These are phyloP conservation scores for Hansenula sp. DNA, from an alignment of 1,139 yeast genomes.

Conservation along the genomic window DNA sequence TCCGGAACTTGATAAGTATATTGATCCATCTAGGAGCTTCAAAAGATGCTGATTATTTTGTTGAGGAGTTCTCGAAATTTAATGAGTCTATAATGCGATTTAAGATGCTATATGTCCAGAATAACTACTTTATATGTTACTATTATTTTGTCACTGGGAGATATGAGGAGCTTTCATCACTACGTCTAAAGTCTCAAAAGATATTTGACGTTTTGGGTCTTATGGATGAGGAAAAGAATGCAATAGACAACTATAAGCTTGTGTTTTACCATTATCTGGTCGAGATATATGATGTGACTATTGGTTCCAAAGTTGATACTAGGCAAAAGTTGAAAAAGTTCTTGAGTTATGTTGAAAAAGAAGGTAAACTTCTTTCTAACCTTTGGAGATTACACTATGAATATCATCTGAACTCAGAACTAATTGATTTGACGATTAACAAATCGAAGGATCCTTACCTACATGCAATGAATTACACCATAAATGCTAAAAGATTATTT, in stretches of 20 bases:
- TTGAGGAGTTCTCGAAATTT: slow-evolving; percentile 41
- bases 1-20: slow-evolving; percentile 32
- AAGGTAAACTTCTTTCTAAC: slow-evolving; percentile 17
- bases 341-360: slow-evolving; percentile 19
- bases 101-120: slow-evolving; percentile 10
- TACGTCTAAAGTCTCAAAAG: slow-evolving; percentile 10
- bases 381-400: slow-evolving; percentile 27
- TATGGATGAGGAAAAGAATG: slow-evolving; percentile 23
- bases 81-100: slow-evolving; percentile 24
- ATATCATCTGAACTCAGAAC: slow-evolving; percentile 15
- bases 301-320: slow-evolving; percentile 16
- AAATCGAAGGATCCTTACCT: slow-evolving; percentile 17
- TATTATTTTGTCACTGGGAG: slow-evolving; percentile 20
- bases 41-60: slow-evolving; percentile 48
- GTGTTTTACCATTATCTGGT: slow-evolving; percentile 16
- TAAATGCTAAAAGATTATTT: slow-evolving; percentile 24
- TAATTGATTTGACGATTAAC: slow-evolving; percentile 13
- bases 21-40: slow-evolving; percentile 46
- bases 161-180: slow-evolving; percentile 2
- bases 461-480: slow-evolving; percentile 22
- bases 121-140: slow-evolving; percentile 22
- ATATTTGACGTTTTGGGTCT: slow-evolving; percentile 18
- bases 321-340: slow-evolving; percentile 20
- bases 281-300: slow-evolving; percentile 15
- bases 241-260: slow-evolving; percentile 21